Evolutionary conservation across 345 rosid species (phyloP).

Genomic region (Ceriops decandra): DNA sequence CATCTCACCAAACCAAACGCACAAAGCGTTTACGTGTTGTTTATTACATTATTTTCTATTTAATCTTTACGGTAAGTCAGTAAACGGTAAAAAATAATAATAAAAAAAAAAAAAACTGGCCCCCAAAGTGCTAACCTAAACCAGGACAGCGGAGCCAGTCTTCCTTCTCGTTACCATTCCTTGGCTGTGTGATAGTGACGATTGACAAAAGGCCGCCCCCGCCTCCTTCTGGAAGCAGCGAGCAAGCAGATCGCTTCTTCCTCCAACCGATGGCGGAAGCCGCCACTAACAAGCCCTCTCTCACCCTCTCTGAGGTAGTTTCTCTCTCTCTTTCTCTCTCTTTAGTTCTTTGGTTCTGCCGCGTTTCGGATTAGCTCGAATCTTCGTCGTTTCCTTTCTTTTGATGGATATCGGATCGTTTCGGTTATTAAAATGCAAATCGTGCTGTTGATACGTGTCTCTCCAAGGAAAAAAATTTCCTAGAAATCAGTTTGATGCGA

Average conservation of each 20-base stretch:
- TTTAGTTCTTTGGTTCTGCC: not conserved
- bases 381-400: not conserved
- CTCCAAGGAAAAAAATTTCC: too few species aligned
- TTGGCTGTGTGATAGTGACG: not conserved
- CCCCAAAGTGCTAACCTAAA: slow-evolving; percentile 11
- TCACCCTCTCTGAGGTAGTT: slow-evolving; percentile 63
- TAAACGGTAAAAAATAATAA: too few species aligned
- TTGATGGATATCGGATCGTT: not conserved
- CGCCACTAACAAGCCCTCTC: slow-evolving; percentile 32
- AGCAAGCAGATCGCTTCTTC: slow-evolving; percentile 25
- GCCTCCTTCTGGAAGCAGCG: slow-evolving; percentile 16
- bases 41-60: too few species aligned
- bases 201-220: not conserved
- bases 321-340: not conserved
- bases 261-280: slow-evolving; percentile 58
- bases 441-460: not conserved
- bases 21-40: too few species aligned
- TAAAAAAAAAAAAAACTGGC: too few species aligned
- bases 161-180: not conserved
- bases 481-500: too few species aligned
- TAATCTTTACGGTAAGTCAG: too few species aligned
- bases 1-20: too few species aligned
- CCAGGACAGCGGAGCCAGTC: not conserved
- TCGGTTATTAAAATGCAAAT: not conserved
- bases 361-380: not conserved